Percentiles rank a stretch among this genome's conserved stretches.
phyloP scores from a whole-genome alignment of 345 rosid genomes.

The Populus euphratica region DNA sequence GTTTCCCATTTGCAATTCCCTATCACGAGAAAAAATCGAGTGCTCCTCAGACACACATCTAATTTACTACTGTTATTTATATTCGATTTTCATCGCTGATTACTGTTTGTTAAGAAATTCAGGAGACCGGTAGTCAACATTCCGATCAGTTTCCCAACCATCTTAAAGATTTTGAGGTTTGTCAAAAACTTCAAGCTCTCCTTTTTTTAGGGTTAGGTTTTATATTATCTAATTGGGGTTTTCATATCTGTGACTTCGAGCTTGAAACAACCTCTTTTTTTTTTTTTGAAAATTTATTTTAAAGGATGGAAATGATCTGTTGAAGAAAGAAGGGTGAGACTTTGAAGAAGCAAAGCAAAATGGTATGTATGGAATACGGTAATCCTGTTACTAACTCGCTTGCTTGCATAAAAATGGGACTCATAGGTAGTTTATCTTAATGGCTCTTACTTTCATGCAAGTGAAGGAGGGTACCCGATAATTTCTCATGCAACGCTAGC shows the following conservation, averaged over 20 bases:
- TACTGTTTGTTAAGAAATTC: neutral
- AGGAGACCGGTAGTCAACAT: slow-evolving; percentile 12
- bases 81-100: neutral
- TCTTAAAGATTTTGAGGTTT: slow-evolving; percentile 21
- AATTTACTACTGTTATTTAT: neutral
- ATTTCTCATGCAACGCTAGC: neutral
- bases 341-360: neutral
- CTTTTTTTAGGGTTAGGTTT: neutral
- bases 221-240: neutral
- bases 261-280: neutral
- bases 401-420: neutral
- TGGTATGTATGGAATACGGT: neutral
- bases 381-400: neutral
- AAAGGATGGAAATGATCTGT: neutral
- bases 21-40: slow-evolving; percentile 29
- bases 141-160: slow-evolving; percentile 21
- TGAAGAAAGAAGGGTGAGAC: neutral
- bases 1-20: slow-evolving; percentile 18
- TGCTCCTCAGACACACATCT: slow-evolving; percentile 33
- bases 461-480: neutral
- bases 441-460: neutral
- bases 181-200: neutral
- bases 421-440: neutral
- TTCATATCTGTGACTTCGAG: neutral
- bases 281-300: neutral